Percentiles rank a stretch among this genome's conserved stretches.
Conservation (phyloP, 2,329 filamentous ascomycete species). For the Colletotrichum chrysophilum region DNA sequence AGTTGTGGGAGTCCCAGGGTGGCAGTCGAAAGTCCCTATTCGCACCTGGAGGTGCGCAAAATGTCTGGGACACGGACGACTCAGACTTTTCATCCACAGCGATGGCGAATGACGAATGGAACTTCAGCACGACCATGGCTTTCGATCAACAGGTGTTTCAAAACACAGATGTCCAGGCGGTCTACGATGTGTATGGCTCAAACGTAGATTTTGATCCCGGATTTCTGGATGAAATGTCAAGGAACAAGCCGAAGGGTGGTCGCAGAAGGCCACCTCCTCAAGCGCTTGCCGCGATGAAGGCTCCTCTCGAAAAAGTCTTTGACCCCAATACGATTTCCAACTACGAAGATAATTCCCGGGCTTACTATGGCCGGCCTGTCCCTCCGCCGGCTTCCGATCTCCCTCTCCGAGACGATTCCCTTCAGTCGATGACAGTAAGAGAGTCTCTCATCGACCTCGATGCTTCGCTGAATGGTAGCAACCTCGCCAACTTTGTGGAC, state of each 20-base stretch:
- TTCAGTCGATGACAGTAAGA: slow-evolving; percentile 53
- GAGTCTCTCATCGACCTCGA: slow-evolving; percentile 72
- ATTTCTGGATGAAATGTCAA: slow-evolving; percentile 52
- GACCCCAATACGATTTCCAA: slow-evolving; percentile 69
- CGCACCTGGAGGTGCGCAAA: slow-evolving; percentile 62
- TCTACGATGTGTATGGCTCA: slow-evolving; percentile 66
- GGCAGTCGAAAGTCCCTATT: slow-evolving; percentile 73
- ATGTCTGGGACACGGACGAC: slow-evolving; percentile 38
- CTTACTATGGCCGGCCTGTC: slow-evolving; percentile 60
- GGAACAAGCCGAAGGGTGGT: slow-evolving; percentile 53
- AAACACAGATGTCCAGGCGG: slow-evolving; percentile 59
- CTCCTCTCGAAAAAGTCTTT: slow-evolving; percentile 68
- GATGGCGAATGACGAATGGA: slow-evolving; percentile 66
- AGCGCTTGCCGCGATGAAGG: slow-evolving; percentile 60
- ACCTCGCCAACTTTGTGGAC: slow-evolving; percentile 63
- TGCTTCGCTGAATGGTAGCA: slow-evolving; percentile 60
- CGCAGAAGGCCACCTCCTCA: slow-evolving; percentile 63
- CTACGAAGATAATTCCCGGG: slow-evolving; percentile 67
- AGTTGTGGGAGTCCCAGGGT: slow-evolving; percentile 76
- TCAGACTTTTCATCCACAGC: slow-evolving; percentile 48
- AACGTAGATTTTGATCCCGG: slow-evolving; percentile 58
- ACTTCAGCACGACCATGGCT: slow-evolving; percentile 69
- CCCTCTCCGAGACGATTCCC: slow-evolving; percentile 62
- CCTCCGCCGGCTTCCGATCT: slow-evolving; percentile 57
- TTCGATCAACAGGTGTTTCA: slow-evolving; percentile 65